Conservation (phyloP, 805 yeast species). For the Kodamaea kakaduensis region DNA sequence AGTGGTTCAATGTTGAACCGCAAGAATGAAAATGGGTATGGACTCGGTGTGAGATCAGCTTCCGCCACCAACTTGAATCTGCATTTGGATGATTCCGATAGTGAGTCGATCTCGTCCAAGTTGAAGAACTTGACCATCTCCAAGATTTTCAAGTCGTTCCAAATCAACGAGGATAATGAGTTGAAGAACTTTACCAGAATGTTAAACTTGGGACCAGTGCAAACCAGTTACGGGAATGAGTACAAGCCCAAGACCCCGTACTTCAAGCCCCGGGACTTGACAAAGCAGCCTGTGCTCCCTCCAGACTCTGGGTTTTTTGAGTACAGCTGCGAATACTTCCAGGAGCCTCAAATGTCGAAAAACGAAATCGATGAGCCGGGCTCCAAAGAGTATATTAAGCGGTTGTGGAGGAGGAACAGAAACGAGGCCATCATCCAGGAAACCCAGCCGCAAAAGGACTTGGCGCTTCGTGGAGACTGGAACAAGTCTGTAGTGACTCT, state of each 20-base stretch:
- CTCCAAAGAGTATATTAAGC: constrained; percentile 72
- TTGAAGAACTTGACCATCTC: constrained; percentile 31
- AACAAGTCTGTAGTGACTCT: constrained; percentile 53
- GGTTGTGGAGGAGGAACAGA: constrained; percentile 86
- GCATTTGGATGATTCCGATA: constrained; percentile 16
- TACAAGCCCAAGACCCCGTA: constrained; percentile 58
- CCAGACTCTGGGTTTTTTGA: constrained; percentile 62
- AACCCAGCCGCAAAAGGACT: constrained; percentile 84
- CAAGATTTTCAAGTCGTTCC: constrained; percentile 34
- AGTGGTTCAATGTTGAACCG: constrained; percentile 20
- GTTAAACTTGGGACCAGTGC: constrained; percentile 33
- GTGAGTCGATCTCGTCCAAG: constrained; percentile 32
- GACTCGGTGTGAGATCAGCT: constrained; percentile 26
- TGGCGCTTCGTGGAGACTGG: constrained; percentile 87
- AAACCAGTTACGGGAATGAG: constrained; percentile 38
- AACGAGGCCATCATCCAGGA: constrained; percentile 83
- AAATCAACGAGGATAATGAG: constrained; percentile 40
- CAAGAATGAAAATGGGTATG: constrained; percentile 25
- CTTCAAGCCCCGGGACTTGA: constrained; percentile 36
- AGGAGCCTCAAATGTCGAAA: constrained; percentile 90
- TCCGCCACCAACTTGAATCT: constrained; percentile 21
- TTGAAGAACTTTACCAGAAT: constrained; percentile 35
- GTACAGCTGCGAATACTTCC: constrained; percentile 85
- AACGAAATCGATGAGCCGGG: constrained; percentile 90
- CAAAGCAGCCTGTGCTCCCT: constrained; percentile 45